Base-by-base conservation (phyloP, 177 flowering plant species). In the Vitis hybrid region DNA sequence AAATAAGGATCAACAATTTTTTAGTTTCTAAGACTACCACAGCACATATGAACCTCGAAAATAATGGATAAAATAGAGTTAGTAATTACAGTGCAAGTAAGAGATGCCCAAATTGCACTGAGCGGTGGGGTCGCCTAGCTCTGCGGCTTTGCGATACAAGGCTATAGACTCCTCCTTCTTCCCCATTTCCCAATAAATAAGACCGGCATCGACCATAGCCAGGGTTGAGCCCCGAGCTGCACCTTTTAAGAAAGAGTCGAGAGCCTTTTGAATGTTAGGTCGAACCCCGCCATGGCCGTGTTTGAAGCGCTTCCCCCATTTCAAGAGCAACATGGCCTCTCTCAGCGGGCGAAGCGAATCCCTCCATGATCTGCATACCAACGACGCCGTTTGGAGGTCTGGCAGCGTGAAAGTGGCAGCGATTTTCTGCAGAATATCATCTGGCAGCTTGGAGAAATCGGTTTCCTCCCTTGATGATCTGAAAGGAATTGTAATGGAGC, bases 131-230 rank as follows among this genome's bases (percentile, higher is more conserved):
- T 93, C 93, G 1, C 99, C 99, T 18, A 93, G 85, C 62, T 62
- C 83, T 1, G 99, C 97, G 3, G 98, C 99, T 70, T 65, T 83
- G 56, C 18, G 46, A 70, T 91, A 95, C 78, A 85, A 75, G 3
- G 68, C 72, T 6, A 90, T 57, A 12, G 91, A 94, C 61, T 90
- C 78, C 7, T 88, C 89, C 72, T 70, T 87, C 52, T 70, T 71
- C 19, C 97, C 99, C 84, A 75, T 82, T 70, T 95, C 98, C 99
- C 99, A 93, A 64, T 85, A 90, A 15, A 95, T 21, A 21, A 95
- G 81, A 0, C 98, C 99, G 1, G 97, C 98, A 68, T 95, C 99
- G 35, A 95, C 99, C 99, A 95, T 93, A 1, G 99, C 99, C 5
- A 91, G 76, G 11, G 97, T 80, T n/a, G 94, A 93, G 30, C 99